Evolutionary conservation across 1,139 yeast genomes (phyloP).

Genomic region (Pichia sp.): DNA sequence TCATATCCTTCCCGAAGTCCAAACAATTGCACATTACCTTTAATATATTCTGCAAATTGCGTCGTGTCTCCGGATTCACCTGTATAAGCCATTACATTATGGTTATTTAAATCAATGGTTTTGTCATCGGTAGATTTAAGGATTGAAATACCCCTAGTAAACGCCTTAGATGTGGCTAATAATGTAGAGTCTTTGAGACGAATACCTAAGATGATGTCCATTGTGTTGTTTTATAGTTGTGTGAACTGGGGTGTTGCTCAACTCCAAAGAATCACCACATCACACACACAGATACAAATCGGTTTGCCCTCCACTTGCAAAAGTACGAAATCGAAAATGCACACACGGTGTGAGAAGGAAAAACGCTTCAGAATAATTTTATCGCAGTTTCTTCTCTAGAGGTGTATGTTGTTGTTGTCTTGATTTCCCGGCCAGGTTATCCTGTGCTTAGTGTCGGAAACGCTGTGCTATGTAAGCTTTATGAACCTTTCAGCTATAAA

Average conservation of each 20-base stretch:
- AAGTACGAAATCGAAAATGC: too few species aligned
- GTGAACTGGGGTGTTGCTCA: background rate
- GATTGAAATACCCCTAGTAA: slow-evolving; percentile 88
- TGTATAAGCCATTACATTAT: slow-evolving; percentile 78
- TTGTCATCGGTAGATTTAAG: slow-evolving; percentile 84
- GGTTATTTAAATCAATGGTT: slow-evolving; percentile 70
- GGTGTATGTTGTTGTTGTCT: too few species aligned
- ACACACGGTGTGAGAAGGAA: too few species aligned
- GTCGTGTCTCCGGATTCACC: slow-evolving; percentile 98
- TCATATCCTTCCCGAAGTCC: slow-evolving; percentile 83
- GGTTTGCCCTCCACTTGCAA: slow-evolving; percentile 1
- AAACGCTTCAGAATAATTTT: too few species aligned
- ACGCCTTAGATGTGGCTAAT: slow-evolving; percentile 89
- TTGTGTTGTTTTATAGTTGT: slow-evolving; percentile 25
- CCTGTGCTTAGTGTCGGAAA: too few species aligned
- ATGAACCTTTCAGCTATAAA: too few species aligned
- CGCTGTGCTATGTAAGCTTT: too few species aligned
- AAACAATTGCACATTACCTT: slow-evolving; percentile 85
- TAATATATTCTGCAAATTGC: slow-evolving; percentile 92
- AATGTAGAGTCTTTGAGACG: slow-evolving; percentile 75
- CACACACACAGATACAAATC: too few species aligned
- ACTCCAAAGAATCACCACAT: background rate
- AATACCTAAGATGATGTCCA: slow-evolving; percentile 91
- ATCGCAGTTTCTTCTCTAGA: too few species aligned
- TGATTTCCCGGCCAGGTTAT: too few species aligned